phyloP scores from a whole-genome alignment of 345 rosid species.

The Acer negundo region DNA sequence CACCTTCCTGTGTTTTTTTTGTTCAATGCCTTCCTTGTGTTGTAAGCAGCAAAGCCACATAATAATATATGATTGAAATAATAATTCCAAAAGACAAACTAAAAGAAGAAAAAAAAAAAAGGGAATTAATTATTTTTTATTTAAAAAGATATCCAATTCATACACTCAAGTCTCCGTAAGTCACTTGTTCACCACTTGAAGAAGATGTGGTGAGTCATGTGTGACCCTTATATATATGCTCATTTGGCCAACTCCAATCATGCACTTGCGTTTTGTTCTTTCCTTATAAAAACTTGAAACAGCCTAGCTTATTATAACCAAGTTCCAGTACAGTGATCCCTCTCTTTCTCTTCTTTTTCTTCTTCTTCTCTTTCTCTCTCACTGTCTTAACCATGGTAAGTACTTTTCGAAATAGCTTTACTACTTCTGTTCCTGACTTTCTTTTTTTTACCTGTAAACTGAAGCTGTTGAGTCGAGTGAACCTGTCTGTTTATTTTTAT shows the following conservation, averaged over 20 bases:
- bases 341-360: not conserved
- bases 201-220: not conserved
- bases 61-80: not conserved
- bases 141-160: not conserved
- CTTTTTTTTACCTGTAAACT: no score
- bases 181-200: constrained; percentile 8
- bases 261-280: not conserved
- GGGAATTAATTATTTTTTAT: no score
- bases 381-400: constrained; percentile 13
- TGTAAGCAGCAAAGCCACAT: constrained; percentile 12
- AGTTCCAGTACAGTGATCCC: not conserved
- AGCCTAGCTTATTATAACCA: not conserved
- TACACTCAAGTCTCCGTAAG: constrained; percentile 2
- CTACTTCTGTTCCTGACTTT: no score
- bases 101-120: not conserved
- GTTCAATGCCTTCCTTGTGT: not conserved
- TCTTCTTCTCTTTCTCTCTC: not conserved
- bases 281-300: constrained; percentile 7
- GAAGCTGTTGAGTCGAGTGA: not conserved
- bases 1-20: not conserved
- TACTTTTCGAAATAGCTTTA: not conserved
- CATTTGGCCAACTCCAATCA: constrained; percentile 12
- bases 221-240: not conserved
- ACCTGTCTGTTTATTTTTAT: no score
- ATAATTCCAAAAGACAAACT: not conserved